These are phyloP conservation scores for Chloropicon primus DNA, from an alignment of 139 green algal species.

Conservation along the genomic window DNA sequence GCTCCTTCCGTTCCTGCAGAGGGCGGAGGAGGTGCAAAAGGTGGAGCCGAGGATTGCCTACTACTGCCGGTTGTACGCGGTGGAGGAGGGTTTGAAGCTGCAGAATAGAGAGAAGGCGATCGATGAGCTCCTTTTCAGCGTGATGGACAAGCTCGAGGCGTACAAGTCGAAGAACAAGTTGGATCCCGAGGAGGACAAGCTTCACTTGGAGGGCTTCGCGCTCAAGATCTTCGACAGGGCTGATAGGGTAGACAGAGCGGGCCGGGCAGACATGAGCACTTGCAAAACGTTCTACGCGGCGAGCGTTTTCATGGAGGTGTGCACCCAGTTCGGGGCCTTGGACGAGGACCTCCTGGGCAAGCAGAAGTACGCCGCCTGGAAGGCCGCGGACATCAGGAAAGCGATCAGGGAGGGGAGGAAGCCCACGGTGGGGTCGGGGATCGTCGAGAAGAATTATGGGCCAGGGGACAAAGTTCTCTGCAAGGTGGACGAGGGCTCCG, in stretches of 20 bases:
- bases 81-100: slow-evolving; percentile 39
- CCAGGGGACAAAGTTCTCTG: background rate
- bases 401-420: slow-evolving; percentile 57
- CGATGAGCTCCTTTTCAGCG: slow-evolving; percentile 23
- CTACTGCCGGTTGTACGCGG: slow-evolving; percentile 21
- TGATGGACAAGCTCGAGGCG: slow-evolving; percentile 36
- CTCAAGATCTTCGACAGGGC: slow-evolving; percentile 51
- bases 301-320: slow-evolving; percentile 71
- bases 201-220: slow-evolving; percentile 46
- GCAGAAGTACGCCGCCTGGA: slow-evolving; percentile 69
- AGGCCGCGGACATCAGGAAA: slow-evolving; percentile 72
- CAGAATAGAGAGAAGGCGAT: slow-evolving; percentile 40
- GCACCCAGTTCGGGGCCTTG: slow-evolving; percentile 56
- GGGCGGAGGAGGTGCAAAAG: slow-evolving; percentile 25
- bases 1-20: slow-evolving; percentile 21
- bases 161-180: slow-evolving; percentile 11
- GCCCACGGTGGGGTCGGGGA: slow-evolving; percentile 14
- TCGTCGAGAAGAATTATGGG: background rate
- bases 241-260: slow-evolving; percentile 48
- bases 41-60: slow-evolving; percentile 20
- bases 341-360: slow-evolving; percentile 52
- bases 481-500: background rate
- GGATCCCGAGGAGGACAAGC: slow-evolving; percentile 27
- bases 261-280: slow-evolving; percentile 44
- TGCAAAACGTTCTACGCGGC: slow-evolving; percentile 71